Percentiles rank a stretch among this genome's conserved stretches.
Evolutionary conservation across 208 protist genomes (phyloP).

Genomic region (Wallacemonas rigidus): DNA sequence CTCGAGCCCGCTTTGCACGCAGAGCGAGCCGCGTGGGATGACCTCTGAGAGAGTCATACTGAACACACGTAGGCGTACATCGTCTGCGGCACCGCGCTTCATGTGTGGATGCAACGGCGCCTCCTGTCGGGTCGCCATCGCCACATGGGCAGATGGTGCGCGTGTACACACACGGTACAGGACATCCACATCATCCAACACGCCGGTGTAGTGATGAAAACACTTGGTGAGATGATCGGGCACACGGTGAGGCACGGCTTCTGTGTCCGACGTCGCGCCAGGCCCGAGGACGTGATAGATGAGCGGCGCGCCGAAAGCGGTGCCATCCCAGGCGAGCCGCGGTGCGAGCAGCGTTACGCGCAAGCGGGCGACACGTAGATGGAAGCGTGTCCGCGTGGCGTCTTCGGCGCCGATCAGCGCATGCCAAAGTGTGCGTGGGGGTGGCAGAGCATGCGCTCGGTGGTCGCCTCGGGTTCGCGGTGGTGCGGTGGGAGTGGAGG

Average conservation of each 20-base stretch:
- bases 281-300: not conserved
- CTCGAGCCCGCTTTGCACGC: not conserved
- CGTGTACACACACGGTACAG: not conserved
- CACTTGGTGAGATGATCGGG: not conserved
- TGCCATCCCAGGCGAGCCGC: constrained; percentile 8
- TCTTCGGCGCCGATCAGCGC: not conserved
- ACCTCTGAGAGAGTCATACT: not conserved
- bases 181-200: not conserved
- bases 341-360: not conserved
- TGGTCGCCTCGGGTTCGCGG: not conserved
- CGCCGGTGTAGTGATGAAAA: constrained; percentile 5
- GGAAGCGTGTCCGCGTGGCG: not conserved
- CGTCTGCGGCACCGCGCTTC: not conserved
- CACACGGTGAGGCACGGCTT: not conserved
- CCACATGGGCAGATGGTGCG: not conserved
- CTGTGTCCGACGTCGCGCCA: not conserved
- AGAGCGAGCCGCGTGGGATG: not conserved
- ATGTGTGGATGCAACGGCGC: not conserved
- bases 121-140: not conserved
- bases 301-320: not conserved
- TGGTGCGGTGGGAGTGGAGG: not conserved
- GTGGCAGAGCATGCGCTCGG: not conserved
- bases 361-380: not conserved
- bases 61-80: not conserved
- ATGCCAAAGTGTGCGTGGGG: not conserved